These are phyloP conservation scores for Dichomitus squalens DNA, from an alignment of 1,284 basidiomycete genomes.

Conservation along the genomic window DNA sequence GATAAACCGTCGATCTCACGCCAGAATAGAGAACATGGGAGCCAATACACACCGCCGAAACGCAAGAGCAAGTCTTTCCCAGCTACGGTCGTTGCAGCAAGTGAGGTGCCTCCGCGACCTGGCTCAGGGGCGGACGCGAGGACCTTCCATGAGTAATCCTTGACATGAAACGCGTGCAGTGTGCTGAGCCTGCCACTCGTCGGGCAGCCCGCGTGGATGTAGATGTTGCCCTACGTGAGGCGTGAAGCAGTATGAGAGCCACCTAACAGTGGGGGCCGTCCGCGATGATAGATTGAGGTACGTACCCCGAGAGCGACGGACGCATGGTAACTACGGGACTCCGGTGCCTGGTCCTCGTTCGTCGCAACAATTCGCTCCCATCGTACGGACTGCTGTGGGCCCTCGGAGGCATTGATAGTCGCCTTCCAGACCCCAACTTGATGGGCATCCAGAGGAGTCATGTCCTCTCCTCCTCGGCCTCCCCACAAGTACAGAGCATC, in stretches of 20 bases:
- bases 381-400: conserved; percentile 13
- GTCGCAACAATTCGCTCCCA: conserved; percentile 31
- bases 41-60: conserved; percentile 14
- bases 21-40: not conserved
- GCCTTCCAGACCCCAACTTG: conserved; percentile 37
- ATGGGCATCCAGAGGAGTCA: conserved; percentile 35
- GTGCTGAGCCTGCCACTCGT: conserved; percentile 35
- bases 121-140: conserved; percentile 41
- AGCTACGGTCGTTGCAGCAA: conserved; percentile 27
- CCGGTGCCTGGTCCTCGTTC: conserved; percentile 29
- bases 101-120: conserved; percentile 39
- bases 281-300: not conserved
- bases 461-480: conserved; percentile 43
- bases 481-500: conserved; percentile 44
- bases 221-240: conserved; percentile 37
- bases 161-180: conserved; percentile 40
- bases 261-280: too few species aligned
- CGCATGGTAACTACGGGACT: conserved; percentile 35
- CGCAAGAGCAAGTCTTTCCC: conserved; percentile 25
- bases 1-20: not conserved
- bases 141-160: conserved; percentile 33
- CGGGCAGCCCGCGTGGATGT: conserved; percentile 47
- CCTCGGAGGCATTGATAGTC: conserved; percentile 1
- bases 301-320: conserved; percentile 27
- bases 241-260: not conserved